These are phyloP conservation scores for Ophiostoma novo-ulmi DNA, from an alignment of 2,329 filamentous ascomycete species.

Conservation along the genomic window DNA sequence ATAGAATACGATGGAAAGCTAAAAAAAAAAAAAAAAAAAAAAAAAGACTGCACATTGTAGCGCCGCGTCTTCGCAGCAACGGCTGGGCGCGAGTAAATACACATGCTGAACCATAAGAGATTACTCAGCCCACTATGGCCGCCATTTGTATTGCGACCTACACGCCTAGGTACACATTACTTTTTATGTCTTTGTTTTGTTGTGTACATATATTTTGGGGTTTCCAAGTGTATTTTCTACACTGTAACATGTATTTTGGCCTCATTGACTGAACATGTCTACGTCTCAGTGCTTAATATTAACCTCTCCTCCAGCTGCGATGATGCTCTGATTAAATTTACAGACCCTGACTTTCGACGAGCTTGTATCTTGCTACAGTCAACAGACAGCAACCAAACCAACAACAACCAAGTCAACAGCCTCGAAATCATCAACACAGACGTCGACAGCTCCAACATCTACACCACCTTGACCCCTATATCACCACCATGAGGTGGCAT, in stretches of 20 bases:
- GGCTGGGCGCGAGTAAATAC: constrained; percentile 3
- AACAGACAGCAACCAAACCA: background rate
- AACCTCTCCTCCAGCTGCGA: background rate
- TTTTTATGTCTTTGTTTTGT: constrained; percentile 10
- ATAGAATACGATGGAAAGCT: background rate
- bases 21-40: too few relatives aligned
- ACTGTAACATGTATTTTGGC: background rate
- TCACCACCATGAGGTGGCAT: constrained; percentile 27
- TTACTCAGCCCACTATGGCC: constrained; percentile 12
- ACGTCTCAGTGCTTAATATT: background rate
- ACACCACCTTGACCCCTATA: background rate
- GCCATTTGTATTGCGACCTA: background rate
- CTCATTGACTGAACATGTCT: background rate
- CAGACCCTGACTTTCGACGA: background rate
- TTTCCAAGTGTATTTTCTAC: background rate
- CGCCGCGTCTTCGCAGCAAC: constrained; percentile 10
- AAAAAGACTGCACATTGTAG: background rate
- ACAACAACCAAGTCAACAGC: background rate
- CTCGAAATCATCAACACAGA: background rate
- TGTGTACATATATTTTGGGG: background rate
- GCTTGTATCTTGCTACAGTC: background rate
- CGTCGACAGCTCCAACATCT: background rate
- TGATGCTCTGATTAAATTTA: background rate
- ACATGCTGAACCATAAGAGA: background rate
- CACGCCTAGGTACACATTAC: background rate